Percentiles rank a stretch among this genome's conserved stretches.
Conservation (phyloP, 805 yeast species). For the Danielia reshetovae region DNA sequence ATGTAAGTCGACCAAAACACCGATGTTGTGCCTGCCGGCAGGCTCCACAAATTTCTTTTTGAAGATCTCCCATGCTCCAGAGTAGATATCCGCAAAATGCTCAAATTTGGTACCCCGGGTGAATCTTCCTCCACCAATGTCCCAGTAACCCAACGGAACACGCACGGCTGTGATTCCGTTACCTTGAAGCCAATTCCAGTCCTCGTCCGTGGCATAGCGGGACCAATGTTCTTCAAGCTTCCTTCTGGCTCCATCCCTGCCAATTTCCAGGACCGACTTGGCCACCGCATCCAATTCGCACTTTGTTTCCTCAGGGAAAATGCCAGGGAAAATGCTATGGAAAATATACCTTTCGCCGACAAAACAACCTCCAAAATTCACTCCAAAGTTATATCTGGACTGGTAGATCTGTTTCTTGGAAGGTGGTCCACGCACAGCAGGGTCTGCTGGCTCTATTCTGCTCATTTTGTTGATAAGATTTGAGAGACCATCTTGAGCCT, state of each 20-base stretch:
- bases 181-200: slow-evolving; percentile 72
- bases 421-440: slow-evolving; percentile 36
- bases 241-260: slow-evolving; percentile 50
- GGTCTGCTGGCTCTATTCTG: slow-evolving; percentile 23
- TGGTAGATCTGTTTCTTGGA: slow-evolving; percentile 49
- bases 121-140: slow-evolving; percentile 60
- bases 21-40: slow-evolving; percentile 62
- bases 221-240: slow-evolving; percentile 65
- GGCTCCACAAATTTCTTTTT: slow-evolving; percentile 48
- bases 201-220: slow-evolving; percentile 56
- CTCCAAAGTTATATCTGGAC: slow-evolving; percentile 69
- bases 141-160: slow-evolving; percentile 92
- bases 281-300: slow-evolving; percentile 74
- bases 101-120: slow-evolving; percentile 62
- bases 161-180: slow-evolving; percentile 77
- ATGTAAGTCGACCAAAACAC: slow-evolving; percentile 80
- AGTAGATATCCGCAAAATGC: slow-evolving; percentile 51
- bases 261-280: slow-evolving; percentile 43
- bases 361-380: slow-evolving; percentile 79
- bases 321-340: slow-evolving; percentile 57
- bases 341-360: slow-evolving; percentile 78
- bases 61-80: slow-evolving; percentile 67
- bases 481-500: too few species aligned
- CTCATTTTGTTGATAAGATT: too few species aligned
- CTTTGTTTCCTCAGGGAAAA: slow-evolving; percentile 50